Evolutionary conservation across 1,284 basidiomycete genomes (phyloP).

Genomic region (Ceratobasidium sp.): DNA sequence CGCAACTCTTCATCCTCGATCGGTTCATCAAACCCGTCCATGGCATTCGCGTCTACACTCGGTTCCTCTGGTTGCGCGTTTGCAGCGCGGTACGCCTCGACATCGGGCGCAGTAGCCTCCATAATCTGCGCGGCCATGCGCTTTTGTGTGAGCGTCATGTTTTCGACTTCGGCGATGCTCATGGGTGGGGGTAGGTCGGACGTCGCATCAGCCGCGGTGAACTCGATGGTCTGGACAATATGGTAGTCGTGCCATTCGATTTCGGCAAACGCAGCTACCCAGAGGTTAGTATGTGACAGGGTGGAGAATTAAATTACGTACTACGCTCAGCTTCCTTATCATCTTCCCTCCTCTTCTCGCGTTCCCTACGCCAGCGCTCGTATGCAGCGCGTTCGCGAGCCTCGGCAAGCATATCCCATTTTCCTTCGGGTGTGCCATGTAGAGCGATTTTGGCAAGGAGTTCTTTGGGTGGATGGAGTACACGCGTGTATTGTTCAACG

Average conservation of each 20-base stretch:
- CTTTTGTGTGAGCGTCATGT: slow-evolving; percentile 97
- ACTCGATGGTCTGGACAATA: slow-evolving; percentile 98
- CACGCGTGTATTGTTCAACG: slow-evolving; percentile 95
- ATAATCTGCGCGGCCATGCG: slow-evolving; percentile 98
- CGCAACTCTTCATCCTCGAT: slow-evolving; percentile 67
- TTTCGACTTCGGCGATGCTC: slow-evolving; percentile 93
- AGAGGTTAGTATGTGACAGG: slow-evolving; percentile 38
- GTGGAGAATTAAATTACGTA: slow-evolving; percentile 57
- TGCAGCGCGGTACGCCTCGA: slow-evolving; percentile 79
- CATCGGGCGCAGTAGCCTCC: slow-evolving; percentile 88
- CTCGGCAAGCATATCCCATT: slow-evolving; percentile 82
- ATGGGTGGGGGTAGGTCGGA: slow-evolving; percentile 95
- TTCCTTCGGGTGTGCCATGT: slow-evolving; percentile 63
- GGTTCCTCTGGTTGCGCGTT: slow-evolving; percentile 70
- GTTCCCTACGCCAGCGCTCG: slow-evolving; percentile 85
- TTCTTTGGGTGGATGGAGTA: slow-evolving; percentile 86
- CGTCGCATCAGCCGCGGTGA: slow-evolving; percentile 90
- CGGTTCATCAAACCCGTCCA: slow-evolving; percentile 48
- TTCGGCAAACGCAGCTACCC: slow-evolving; percentile 87
- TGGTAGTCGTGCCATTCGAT: slow-evolving; percentile 99
- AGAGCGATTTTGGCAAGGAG: slow-evolving; percentile 75
- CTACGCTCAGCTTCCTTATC: slow-evolving; percentile 89
- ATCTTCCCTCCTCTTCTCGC: slow-evolving; percentile 86
- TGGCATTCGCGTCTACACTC: slow-evolving; percentile 70
- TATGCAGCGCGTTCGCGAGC: slow-evolving; percentile 86